Evolutionary conservation across 805 yeast genomes (phyloP).

Genomic region (Maudiozyma turicensis): DNA sequence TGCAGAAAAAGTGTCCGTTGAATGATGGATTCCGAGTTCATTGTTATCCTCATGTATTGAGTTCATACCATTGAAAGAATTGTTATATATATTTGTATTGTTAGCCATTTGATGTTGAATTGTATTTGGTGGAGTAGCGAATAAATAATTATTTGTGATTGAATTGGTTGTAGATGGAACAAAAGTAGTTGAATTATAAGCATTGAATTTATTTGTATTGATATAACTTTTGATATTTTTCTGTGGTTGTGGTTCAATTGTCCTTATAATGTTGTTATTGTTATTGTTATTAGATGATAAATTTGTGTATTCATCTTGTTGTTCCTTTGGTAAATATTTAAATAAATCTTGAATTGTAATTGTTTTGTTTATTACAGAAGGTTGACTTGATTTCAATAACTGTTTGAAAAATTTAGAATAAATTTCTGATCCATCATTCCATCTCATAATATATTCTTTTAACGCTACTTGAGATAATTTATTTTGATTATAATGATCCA

Average conservation of each 20-base stretch:
- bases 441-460: conserved; percentile 17
- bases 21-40: background rate
- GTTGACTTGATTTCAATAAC: conserved; percentile 15
- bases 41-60: background rate
- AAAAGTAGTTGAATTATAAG: conserved; percentile 18
- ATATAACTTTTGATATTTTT: conserved; percentile 3
- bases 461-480: conserved; percentile 19
- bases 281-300: background rate
- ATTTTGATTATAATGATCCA: conserved; percentile 12
- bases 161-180: conserved; percentile 9
- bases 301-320: background rate
- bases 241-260: conserved; percentile 5
- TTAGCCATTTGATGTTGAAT: background rate
- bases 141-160: background rate
- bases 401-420: conserved; percentile 20
- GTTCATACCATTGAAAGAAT: background rate
- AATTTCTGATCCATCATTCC: conserved; percentile 30
- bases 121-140: background rate
- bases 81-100: background rate
- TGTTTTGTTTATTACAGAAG: conserved; percentile 4
- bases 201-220: conserved; percentile 14
- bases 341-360: conserved; percentile 8
- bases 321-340: conserved; percentile 11
- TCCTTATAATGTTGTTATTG: background rate
- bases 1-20: conserved; percentile 2